A percentile compares a stretch with the other conserved stretches of the same genome.
Conservation (phyloP, 257 asterid species). For the Osmanthus fragrans region DNA sequence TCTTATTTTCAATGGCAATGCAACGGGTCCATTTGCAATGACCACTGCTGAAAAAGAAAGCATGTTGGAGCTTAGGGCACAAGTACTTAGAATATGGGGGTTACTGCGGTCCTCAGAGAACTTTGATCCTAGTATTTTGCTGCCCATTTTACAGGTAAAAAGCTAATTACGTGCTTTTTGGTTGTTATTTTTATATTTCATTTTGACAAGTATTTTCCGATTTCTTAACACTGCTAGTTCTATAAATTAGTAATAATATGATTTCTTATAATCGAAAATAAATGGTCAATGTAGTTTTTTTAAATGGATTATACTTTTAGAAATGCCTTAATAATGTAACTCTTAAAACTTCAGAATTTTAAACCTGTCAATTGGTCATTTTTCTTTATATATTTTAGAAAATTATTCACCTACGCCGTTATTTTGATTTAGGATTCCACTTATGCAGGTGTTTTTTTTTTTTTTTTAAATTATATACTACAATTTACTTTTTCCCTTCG, state of each 20-base stretch:
- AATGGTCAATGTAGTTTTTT: background rate
- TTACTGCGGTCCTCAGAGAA: constrained; percentile 71
- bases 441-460: background rate
- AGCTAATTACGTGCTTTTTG: background rate
- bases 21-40: constrained; percentile 54
- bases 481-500: background rate
- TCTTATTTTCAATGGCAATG: constrained; percentile 51
- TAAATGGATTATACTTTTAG: background rate
- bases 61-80: constrained; percentile 87
- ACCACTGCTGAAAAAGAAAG: constrained; percentile 68
- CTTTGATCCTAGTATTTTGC: constrained; percentile 85
- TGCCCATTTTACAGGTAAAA: constrained; percentile 85
- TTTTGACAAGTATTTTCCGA: background rate
- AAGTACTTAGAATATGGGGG: constrained; percentile 85
- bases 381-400: background rate
- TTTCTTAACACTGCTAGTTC: background rate
- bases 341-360: background rate
- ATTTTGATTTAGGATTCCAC: background rate
- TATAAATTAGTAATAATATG: background rate
- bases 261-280: background rate
- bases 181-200: background rate
- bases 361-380: background rate
- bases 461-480: background rate
- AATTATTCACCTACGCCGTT: background rate
- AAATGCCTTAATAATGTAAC: background rate